Conservation (phyloP, 371 early-diverging fungal species). For the Haplosporangium sp. region DNA sequence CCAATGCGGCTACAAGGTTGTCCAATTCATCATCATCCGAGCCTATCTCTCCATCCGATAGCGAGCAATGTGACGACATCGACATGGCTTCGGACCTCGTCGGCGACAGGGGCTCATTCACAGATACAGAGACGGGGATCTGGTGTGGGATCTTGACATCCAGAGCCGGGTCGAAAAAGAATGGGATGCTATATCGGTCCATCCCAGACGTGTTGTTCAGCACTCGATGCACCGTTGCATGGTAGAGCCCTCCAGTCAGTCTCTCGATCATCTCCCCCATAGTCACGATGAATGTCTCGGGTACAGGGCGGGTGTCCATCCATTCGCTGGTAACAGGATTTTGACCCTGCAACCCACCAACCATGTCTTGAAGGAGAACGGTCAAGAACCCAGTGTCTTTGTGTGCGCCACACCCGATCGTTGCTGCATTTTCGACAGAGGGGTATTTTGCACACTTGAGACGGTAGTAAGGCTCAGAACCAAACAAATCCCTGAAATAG, state of each 20-base stretch:
- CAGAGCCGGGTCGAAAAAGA: conserved; percentile 62
- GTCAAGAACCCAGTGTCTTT: conserved; percentile 66
- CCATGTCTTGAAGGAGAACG: conserved; percentile 67
- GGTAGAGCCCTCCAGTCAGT: conserved; percentile 61
- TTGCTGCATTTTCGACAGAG: conserved; percentile 29
- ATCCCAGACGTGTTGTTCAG: conserved; percentile 62
- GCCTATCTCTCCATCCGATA: conserved; percentile 12
- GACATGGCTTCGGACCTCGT: background rate
- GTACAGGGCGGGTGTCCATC: conserved; percentile 69
- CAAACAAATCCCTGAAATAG: conserved; percentile 59
- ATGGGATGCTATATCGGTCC: conserved; percentile 65
- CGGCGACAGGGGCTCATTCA: background rate
- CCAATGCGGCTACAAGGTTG: conserved; percentile 19
- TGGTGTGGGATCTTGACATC: conserved; percentile 54
- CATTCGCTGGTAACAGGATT: conserved; percentile 64
- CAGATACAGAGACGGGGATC: background rate
- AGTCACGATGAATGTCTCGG: conserved; percentile 73
- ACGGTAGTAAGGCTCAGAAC: conserved; percentile 58
- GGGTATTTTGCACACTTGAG: conserved; percentile 52
- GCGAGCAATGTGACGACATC: background rate
- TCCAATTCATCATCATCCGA: conserved; percentile 23
- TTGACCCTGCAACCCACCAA: conserved; percentile 76
- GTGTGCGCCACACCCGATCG: conserved; percentile 52
- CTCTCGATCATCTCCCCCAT: conserved; percentile 74
- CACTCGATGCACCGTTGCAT: conserved; percentile 74